phyloP scores from a whole-genome alignment of 1,139 yeast species.

The Zygotorulaspora mrakii region DNA sequence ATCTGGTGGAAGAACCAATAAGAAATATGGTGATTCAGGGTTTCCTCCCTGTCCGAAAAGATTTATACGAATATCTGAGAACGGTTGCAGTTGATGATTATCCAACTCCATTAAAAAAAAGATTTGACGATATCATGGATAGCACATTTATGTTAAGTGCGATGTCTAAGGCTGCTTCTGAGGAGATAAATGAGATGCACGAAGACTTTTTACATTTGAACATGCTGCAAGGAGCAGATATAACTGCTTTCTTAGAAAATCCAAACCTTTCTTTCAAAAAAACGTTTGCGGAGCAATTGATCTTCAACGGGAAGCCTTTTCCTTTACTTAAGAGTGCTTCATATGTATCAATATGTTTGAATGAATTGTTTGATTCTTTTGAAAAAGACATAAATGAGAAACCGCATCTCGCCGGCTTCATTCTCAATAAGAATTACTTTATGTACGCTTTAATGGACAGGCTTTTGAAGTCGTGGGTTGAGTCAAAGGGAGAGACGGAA shows the following conservation, averaged over 20 bases:
- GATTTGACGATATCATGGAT: constrained; percentile 16
- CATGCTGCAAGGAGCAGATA: constrained; percentile 23
- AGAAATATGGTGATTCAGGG: constrained; percentile 17
- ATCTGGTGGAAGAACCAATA: constrained; percentile 15
- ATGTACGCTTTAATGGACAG: constrained; percentile 27
- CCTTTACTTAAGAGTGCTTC: constrained; percentile 28
- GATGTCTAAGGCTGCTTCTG: constrained; percentile 13
- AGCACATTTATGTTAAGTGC: constrained; percentile 12
- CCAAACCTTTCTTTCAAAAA: constrained; percentile 29
- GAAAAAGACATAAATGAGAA: constrained; percentile 11
- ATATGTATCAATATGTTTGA: constrained; percentile 20
- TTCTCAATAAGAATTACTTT: constrained; percentile 25
- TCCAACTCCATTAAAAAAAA: constrained; percentile 15
- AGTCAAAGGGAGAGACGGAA: constrained; percentile 51
- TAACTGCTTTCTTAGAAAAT: constrained; percentile 24
- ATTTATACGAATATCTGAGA: constrained; percentile 16
- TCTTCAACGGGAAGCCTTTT: constrained; percentile 31
- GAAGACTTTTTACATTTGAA: constrained; percentile 14
- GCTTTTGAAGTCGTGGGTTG: constrained; percentile 59
- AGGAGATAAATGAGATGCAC: constrained; percentile 14
- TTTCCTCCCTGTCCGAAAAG: constrained; percentile 17
- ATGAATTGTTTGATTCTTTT: constrained; percentile 15
- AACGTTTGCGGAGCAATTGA: constrained; percentile 27
- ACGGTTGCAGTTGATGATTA: constrained; percentile 15
- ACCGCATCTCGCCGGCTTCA: constrained; percentile 20